These are phyloP conservation scores for Triglochin maritima DNA, from an alignment of 106 monocot genomes.

Conservation along the genomic window DNA sequence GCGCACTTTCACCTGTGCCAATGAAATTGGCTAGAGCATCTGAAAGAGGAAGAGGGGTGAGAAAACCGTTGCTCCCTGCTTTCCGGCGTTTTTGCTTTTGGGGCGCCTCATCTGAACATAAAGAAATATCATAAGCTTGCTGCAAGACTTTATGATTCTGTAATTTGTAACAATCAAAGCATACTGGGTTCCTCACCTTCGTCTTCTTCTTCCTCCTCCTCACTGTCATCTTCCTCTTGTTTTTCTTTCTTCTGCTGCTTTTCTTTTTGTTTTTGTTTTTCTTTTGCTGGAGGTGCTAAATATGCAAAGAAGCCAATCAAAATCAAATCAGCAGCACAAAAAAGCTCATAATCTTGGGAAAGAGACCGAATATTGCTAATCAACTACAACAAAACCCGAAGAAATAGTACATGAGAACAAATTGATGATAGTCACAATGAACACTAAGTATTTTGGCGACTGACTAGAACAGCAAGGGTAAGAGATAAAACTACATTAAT, in stretches of 20 bases:
- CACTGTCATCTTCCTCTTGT: neutral
- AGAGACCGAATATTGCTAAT: too few relatives aligned
- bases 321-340: too few relatives aligned
- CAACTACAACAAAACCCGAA: too few relatives aligned
- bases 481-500: too few relatives aligned
- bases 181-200: too few relatives aligned
- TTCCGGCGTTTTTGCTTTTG: constrained; percentile 48
- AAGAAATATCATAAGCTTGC: neutral
- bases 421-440: too few relatives aligned
- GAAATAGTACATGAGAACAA: too few relatives aligned
- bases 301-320: too few relatives aligned
- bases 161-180: neutral
- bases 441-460: too few relatives aligned
- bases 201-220: too few relatives aligned
- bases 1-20: constrained; percentile 73
- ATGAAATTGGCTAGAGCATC: constrained; percentile 80
- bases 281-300: neutral
- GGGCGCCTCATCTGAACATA: constrained; percentile 21
- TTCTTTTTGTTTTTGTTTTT: neutral
- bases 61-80: constrained; percentile 38
- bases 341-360: too few relatives aligned
- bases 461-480: too few relatives aligned
- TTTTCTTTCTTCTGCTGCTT: neutral
- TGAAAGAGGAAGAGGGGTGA: constrained; percentile 66
- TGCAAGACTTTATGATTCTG: neutral